Percentiles rank a stretch among this genome's conserved stretches.
phyloP scores from a whole-genome alignment of 305 asterid species.

The Fraxinus greggii region DNA sequence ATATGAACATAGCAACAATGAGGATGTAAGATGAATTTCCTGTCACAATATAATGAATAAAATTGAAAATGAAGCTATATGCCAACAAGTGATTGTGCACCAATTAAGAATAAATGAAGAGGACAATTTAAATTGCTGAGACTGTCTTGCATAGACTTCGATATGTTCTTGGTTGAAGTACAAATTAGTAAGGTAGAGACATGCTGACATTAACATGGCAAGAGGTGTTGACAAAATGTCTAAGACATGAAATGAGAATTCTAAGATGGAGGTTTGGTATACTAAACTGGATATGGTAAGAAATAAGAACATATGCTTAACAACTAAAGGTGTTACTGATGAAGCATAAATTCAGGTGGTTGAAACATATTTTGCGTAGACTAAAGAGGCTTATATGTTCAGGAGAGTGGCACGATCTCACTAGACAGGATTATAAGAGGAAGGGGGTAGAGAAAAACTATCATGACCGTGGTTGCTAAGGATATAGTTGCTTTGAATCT shows the following conservation, averaged over 20 bases:
- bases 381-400: neutral
- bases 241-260: neutral
- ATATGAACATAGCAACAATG: neutral
- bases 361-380: neutral
- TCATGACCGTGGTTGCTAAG: neutral
- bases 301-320: neutral
- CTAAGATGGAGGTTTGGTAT: neutral
- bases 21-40: neutral
- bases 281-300: neutral
- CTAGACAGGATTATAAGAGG: neutral
- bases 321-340: neutral
- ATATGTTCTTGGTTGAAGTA: neutral
- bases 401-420: neutral
- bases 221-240: neutral
- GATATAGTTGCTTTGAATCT: neutral
- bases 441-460: neutral
- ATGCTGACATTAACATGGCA: neutral
- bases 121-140: neutral
- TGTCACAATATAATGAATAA: neutral
- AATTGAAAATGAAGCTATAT: neutral
- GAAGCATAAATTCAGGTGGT: neutral
- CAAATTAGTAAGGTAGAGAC: neutral
- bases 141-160: neutral
- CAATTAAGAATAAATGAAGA: neutral
- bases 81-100: neutral